Percentiles rank a stretch among this genome's conserved stretches.
Evolutionary conservation across 768 basidiomycete genomes (phyloP).

Genomic region (Xanthoconium purpureum): DNA sequence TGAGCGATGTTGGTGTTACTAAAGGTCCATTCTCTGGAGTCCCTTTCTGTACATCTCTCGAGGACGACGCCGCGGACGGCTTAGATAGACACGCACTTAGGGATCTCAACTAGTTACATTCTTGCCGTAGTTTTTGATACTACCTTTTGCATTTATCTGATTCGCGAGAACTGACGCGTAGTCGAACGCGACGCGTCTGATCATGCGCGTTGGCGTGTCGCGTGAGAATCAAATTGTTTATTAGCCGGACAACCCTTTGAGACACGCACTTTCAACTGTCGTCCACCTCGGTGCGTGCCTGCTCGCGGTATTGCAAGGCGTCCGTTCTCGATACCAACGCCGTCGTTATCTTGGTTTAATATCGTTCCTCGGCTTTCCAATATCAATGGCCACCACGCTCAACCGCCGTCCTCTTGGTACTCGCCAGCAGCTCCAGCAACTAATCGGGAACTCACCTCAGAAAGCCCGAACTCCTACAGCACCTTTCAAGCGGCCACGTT

Average conservation of each 20-base stretch:
- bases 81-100: constrained; percentile 25
- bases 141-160: constrained; percentile 4
- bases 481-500: constrained; percentile 47
- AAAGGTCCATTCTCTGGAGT: neutral
- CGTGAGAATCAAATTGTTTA: constrained; percentile 24
- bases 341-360: constrained; percentile 5
- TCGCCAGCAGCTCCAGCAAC: constrained; percentile 39
- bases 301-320: neutral
- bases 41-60: constrained; percentile 10
- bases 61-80: constrained; percentile 9
- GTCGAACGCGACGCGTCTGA: constrained; percentile 18
- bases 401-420: constrained; percentile 48
- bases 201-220: constrained; percentile 19
- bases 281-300: neutral
- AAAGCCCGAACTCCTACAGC: constrained; percentile 33
- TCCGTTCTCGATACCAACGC: neutral
- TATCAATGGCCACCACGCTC: constrained; percentile 41
- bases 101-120: constrained; percentile 21
- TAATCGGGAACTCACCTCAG: constrained; percentile 34
- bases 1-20: neutral
- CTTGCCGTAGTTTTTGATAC: neutral
- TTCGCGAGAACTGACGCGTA: neutral
- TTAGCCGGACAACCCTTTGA: neutral
- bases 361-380: neutral
- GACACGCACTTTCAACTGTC: constrained; percentile 3